Evolutionary conservation across 176 grass and related monocot species (phyloP).

Genomic region (Dactylis glomerata): DNA sequence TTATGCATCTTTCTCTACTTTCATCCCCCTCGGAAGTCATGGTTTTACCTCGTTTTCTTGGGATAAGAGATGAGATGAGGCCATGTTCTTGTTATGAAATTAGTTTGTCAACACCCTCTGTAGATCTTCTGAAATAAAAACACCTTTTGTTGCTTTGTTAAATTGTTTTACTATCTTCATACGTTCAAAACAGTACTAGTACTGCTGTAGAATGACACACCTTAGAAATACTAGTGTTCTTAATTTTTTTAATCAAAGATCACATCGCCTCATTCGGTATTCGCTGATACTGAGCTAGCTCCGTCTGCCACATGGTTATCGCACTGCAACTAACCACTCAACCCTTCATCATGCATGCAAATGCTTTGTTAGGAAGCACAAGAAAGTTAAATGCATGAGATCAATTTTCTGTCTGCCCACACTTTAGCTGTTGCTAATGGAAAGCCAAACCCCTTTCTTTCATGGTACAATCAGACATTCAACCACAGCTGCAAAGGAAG

Average conservation of each 20-base stretch:
- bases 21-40: not conserved
- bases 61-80: not conserved
- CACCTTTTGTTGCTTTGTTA: not conserved
- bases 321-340: slow-evolving; percentile 29
- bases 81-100: not conserved
- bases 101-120: slow-evolving; percentile 2
- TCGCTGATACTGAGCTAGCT: not conserved
- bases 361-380: not conserved
- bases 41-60: not conserved
- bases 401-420: not conserved
- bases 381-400: not conserved
- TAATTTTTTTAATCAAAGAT: not conserved
- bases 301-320: slow-evolving; percentile 20
- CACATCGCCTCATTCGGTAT: not conserved
- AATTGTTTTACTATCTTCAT: slow-evolving; percentile 13
- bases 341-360: slow-evolving; percentile 22
- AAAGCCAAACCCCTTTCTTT: slow-evolving; percentile 62
- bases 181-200: not conserved
- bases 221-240: not conserved
- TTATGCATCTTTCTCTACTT: not conserved
- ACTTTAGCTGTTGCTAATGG: slow-evolving; percentile 59
- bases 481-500: slow-evolving; percentile 40
- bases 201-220: not conserved
- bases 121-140: not conserved
- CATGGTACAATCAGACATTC: slow-evolving; percentile 44